Evolutionary conservation across 495 filamentous ascomycete genomes (phyloP).

Genomic region (Lasiosphaeris hirsuta): DNA sequence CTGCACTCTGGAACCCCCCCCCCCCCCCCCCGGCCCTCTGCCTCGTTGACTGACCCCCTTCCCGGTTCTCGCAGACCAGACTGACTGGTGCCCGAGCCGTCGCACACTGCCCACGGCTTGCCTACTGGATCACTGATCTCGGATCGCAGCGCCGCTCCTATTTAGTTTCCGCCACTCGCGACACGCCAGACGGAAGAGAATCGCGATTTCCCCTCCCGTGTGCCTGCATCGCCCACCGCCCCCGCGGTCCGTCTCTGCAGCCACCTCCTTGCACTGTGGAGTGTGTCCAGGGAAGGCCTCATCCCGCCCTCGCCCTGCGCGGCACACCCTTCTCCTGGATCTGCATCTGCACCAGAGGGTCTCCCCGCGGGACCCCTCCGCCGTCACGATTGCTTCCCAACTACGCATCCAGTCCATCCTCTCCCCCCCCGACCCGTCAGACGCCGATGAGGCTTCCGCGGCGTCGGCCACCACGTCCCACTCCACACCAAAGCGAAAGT

Average conservation of each 20-base stretch:
- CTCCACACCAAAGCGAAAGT: conserved; percentile 35
- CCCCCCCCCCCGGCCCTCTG: neutral
- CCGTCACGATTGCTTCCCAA: conserved; percentile 49
- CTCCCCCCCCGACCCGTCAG: conserved; percentile 43
- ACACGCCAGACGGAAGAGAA: neutral
- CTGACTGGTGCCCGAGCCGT: neutral
- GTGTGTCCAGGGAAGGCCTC: conserved; percentile 24
- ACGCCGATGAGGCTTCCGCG: conserved; percentile 35
- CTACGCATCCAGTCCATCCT: conserved; percentile 49
- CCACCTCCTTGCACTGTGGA: conserved; percentile 26
- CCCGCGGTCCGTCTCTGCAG: conserved; percentile 24
- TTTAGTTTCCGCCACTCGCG: conserved; percentile 1
- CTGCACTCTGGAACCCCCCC: neutral
- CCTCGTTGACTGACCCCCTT: neutral
- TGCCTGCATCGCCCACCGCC: conserved; percentile 23
- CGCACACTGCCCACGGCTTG: conserved; percentile 12
- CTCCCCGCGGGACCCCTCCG: conserved; percentile 34
- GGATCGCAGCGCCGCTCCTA: conserved; percentile 8
- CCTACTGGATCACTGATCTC: conserved; percentile 13
- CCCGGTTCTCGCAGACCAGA: neutral
- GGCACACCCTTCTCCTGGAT: conserved; percentile 3
- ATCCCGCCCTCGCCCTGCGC: conserved; percentile 6
- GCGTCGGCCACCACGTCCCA: conserved; percentile 23
- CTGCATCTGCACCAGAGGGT: conserved; percentile 25
- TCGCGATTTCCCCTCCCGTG: neutral